phyloP scores from a whole-genome alignment of 2,329 filamentous ascomycete species.

The Kalmusia sp. region DNA sequence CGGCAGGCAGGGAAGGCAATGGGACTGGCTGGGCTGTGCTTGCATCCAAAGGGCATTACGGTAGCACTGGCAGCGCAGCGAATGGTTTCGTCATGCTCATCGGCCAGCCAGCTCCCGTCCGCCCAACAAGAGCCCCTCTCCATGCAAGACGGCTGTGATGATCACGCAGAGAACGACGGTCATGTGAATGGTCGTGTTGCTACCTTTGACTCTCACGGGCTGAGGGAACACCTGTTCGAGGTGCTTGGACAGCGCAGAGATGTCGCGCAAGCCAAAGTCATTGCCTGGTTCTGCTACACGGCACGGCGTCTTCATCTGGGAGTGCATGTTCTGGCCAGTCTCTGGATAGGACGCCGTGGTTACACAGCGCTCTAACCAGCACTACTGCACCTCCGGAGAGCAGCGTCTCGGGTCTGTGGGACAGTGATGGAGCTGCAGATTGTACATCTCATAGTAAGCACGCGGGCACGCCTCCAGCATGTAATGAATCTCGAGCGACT shows the following conservation, averaged over 20 bases:
- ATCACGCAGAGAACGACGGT: conserved; percentile 3
- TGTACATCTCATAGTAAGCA: neutral
- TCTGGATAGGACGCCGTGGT: neutral
- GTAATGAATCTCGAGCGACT: too few species aligned
- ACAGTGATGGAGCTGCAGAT: neutral
- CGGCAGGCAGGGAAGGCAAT: too few species aligned
- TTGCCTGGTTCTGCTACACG: neutral
- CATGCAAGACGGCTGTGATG: conserved; percentile 4
- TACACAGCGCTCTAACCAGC: neutral
- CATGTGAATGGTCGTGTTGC: conserved; percentile 2
- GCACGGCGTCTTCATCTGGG: neutral
- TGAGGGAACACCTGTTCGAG: neutral
- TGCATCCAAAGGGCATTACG: too few species aligned
- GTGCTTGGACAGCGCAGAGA: neutral
- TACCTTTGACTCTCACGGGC: neutral
- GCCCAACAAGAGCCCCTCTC: neutral
- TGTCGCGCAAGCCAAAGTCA: neutral
- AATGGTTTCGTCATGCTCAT: conserved; percentile 16
- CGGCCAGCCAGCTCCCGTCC: neutral
- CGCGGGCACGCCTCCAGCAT: neutral
- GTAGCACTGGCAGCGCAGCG: too few species aligned
- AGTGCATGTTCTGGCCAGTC: neutral
- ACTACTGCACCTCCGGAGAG: neutral
- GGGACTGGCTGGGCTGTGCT: too few species aligned
- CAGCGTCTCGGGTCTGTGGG: neutral